These are phyloP conservation scores for Colletotrichum limetticola DNA, from an alignment of 2,329 filamentous ascomycete genomes.

Conservation along the genomic window DNA sequence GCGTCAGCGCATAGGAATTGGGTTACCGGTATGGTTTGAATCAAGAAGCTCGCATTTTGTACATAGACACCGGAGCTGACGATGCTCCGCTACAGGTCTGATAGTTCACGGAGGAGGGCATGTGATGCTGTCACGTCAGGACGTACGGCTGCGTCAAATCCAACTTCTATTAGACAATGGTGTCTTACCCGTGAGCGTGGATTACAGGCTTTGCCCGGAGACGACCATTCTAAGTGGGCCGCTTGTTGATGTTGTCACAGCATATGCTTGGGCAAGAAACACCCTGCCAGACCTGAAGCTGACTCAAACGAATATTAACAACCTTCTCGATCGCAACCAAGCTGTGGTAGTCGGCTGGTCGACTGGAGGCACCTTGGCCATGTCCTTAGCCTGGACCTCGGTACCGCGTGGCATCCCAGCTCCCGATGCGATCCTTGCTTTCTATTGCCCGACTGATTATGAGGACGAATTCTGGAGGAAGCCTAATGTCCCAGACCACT, in stretches of 20 bases:
- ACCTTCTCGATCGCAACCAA: neutral
- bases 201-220: slow-evolving; percentile 63
- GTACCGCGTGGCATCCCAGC: slow-evolving; percentile 42
- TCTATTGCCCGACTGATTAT: slow-evolving; percentile 28
- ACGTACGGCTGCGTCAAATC: slow-evolving; percentile 43
- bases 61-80: no score
- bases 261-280: slow-evolving; percentile 51
- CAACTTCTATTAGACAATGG: slow-evolving; percentile 48
- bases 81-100: no score
- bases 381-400: slow-evolving; percentile 53
- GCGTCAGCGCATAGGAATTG: no score
- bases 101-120: slow-evolving; percentile 54
- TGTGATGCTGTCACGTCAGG: slow-evolving; percentile 50
- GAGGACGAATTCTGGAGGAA: slow-evolving; percentile 3
- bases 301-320: neutral
- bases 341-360: slow-evolving; percentile 61
- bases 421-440: slow-evolving; percentile 40
- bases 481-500: neutral
- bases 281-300: neutral
- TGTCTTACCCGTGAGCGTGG: slow-evolving; percentile 58
- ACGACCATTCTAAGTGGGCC: slow-evolving; percentile 56
- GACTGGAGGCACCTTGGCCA: slow-evolving; percentile 56
- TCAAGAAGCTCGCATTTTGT: no score
- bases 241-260: slow-evolving; percentile 56
- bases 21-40: no score